phyloP scores from a whole-genome alignment of 2,329 filamentous ascomycete genomes.

The Cercospora zeina region DNA sequence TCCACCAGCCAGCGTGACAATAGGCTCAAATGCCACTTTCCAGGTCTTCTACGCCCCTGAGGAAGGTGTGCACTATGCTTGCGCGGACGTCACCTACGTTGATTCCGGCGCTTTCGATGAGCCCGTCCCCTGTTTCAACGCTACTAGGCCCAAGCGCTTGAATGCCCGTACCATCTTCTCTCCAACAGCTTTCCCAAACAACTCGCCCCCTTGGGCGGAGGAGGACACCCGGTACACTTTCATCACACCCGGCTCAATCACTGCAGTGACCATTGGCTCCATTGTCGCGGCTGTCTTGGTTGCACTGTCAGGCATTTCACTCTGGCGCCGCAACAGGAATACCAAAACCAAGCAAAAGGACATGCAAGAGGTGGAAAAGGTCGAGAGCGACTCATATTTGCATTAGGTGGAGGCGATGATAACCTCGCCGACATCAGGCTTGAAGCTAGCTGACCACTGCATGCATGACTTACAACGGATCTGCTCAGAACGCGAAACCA shows the following conservation, averaged over 20 bases:
- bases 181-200: conserved; percentile 31
- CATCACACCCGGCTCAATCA: conserved; percentile 47
- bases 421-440: background rate
- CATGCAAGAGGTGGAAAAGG: conserved; percentile 20
- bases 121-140: conserved; percentile 52
- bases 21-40: conserved; percentile 49
- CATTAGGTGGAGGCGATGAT: conserved; percentile 1
- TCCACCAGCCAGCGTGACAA: conserved; percentile 38
- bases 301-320: conserved; percentile 28
- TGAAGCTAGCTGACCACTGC: background rate
- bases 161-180: conserved; percentile 39
- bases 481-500: background rate
- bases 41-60: conserved; percentile 49
- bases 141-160: conserved; percentile 39
- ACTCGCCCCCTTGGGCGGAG: conserved; percentile 17
- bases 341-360: conserved; percentile 2
- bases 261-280: conserved; percentile 45
- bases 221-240: conserved; percentile 21
- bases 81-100: conserved; percentile 51
- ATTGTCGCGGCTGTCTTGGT: conserved; percentile 27
- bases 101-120: conserved; percentile 44
- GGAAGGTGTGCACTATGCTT: conserved; percentile 51
- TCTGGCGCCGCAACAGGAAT: conserved; percentile 21
- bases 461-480: background rate
- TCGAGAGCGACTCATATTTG: conserved; percentile 10